Conservation (phyloP, 257 asterid genomes). For the Orobanche coerulescens region DNA sequence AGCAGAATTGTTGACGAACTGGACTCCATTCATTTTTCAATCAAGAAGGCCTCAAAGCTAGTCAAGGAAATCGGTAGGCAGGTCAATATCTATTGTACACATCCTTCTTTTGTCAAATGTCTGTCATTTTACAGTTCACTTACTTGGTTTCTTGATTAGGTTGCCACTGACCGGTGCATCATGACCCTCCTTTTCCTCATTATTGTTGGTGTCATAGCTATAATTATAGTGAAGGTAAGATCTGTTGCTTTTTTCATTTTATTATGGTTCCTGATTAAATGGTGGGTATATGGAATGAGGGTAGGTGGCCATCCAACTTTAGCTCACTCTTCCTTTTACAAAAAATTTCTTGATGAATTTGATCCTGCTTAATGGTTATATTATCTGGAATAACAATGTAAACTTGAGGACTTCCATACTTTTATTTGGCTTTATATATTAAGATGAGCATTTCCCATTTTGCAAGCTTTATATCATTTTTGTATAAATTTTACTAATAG, state of each 20-base stretch:
- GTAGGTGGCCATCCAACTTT: conserved; percentile 1
- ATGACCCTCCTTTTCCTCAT: conserved; percentile 88
- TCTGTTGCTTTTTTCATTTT: conserved; percentile 16
- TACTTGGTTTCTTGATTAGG: conserved; percentile 42
- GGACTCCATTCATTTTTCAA: conserved; percentile 91
- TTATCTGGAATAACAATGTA: not conserved
- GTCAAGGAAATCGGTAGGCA: conserved; percentile 99
- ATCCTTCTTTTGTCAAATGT: conserved; percentile 22
- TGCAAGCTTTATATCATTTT: not conserved
- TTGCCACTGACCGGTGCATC: conserved; percentile 97
- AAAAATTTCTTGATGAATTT: not conserved
- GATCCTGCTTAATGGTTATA: not conserved
- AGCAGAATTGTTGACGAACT: conserved; percentile 91
- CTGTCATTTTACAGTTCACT: conserved; percentile 22
- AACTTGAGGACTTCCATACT: too few species aligned
- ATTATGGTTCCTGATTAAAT: not conserved
- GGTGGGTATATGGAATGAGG: not conserved
- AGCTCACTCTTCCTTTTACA: not conserved
- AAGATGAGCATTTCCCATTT: not conserved
- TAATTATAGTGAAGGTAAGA: conserved; percentile 87
- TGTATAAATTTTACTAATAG: not conserved
- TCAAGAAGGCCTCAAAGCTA: conserved; percentile 89
- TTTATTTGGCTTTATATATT: not conserved
- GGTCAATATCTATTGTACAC: conserved; percentile 58
- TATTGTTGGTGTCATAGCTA: conserved; percentile 80